A percentile compares a stretch with the other conserved stretches of the same genome.
phyloP scores from a whole-genome alignment of 192 early-diverging fungal genomes.

The Coemansia sp. region DNA sequence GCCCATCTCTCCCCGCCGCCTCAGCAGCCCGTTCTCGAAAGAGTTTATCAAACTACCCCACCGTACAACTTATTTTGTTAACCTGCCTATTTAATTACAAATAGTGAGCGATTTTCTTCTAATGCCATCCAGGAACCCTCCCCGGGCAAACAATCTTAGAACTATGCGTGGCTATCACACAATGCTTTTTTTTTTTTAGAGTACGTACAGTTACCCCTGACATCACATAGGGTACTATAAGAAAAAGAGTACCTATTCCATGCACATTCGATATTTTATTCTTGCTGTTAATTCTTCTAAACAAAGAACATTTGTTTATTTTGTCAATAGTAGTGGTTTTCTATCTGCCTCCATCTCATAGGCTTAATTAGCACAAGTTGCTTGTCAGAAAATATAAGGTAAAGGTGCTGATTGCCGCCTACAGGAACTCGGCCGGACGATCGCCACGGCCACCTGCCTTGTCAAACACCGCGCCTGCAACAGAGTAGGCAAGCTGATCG shows the following conservation, averaged over 20 bases:
- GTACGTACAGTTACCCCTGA: background rate
- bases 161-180: background rate
- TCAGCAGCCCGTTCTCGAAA: background rate
- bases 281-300: background rate
- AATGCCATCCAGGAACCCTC: background rate
- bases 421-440: constrained; percentile 63
- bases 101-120: no score
- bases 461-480: constrained; percentile 93
- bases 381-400: background rate
- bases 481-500: constrained; percentile 80
- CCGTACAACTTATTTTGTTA: constrained; percentile 4
- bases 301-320: background rate
- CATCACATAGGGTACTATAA: background rate
- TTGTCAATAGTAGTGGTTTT: background rate
- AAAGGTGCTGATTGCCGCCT: constrained; percentile 1
- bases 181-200: background rate
- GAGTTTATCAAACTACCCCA: background rate
- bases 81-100: no score
- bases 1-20: background rate
- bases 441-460: constrained; percentile 87
- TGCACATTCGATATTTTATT: background rate
- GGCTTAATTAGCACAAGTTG: background rate
- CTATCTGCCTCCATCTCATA: background rate
- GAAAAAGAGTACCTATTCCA: background rate
- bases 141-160: background rate